These are phyloP conservation scores for Blastobotrys proliferans DNA, from an alignment of 1,139 yeast species.

Conservation along the genomic window DNA sequence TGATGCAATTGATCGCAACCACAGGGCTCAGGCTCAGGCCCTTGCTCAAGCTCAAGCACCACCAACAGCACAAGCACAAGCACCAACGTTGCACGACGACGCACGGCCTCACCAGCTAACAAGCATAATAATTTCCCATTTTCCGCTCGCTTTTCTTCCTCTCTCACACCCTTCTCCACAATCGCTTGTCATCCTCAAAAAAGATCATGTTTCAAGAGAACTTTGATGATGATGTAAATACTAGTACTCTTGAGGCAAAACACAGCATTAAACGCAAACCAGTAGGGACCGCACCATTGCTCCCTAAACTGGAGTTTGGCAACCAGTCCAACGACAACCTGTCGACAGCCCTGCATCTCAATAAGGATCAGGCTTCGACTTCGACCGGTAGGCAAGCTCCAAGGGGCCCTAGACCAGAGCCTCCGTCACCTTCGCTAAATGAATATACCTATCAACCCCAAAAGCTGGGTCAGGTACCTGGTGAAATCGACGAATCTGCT, in stretches of 20 bases:
- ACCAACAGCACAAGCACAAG: too few species aligned
- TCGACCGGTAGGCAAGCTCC: neutral
- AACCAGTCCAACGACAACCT: slow-evolving; percentile 10
- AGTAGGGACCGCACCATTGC: slow-evolving; percentile 16
- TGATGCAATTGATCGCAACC: too few species aligned
- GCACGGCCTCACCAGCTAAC: too few species aligned
- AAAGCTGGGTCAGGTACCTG: too few species aligned
- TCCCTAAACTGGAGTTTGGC: slow-evolving; percentile 13
- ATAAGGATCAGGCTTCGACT: slow-evolving; percentile 1
- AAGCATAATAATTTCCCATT: too few species aligned
- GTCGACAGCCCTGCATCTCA: slow-evolving; percentile 1
- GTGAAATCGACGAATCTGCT: too few species aligned
- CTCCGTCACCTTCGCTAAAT: too few species aligned
- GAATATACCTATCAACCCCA: too few species aligned
- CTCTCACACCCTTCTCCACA: neutral
- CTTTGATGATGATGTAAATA: slow-evolving; percentile 6
- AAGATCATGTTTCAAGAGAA: slow-evolving; percentile 17
- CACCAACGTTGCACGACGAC: too few species aligned
- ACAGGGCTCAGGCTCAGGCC: too few species aligned
- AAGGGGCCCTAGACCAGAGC: slow-evolving; percentile 11
- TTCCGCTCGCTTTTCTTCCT: neutral
- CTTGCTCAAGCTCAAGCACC: too few species aligned
- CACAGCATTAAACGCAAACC: slow-evolving; percentile 16
- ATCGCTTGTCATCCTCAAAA: too few species aligned
- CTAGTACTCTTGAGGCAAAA: neutral